Percentiles rank a stretch among this genome's conserved stretches.
Evolutionary conservation across 2,329 filamentous ascomycete genomes (phyloP).

Genomic region (Sporothrix protearum): DNA sequence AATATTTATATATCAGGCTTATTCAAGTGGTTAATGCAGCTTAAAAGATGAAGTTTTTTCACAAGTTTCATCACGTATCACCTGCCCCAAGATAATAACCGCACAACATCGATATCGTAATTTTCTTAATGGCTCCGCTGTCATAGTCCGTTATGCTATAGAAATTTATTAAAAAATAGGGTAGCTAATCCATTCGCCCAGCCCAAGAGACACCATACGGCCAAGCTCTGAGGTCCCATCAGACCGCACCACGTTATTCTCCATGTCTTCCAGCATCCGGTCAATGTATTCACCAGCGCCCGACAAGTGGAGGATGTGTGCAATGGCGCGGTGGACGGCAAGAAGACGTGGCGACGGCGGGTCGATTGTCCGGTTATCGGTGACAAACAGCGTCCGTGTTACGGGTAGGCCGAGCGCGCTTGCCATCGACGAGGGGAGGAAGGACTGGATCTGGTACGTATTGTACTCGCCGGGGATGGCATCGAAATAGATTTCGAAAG

Average conservation of each 20-base stretch:
- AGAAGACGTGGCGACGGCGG: conserved; percentile 20
- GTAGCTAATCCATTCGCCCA: neutral
- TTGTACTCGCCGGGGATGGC: conserved; percentile 29
- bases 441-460: conserved; percentile 33
- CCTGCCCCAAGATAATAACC: no score
- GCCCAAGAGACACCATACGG: neutral
- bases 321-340: conserved; percentile 18
- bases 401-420: conserved; percentile 2
- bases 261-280: conserved; percentile 11
- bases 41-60: no score
- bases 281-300: conserved; percentile 21
- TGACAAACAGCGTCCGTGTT: conserved; percentile 7
- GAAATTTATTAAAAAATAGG: no score
- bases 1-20: no score
- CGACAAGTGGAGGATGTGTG: conserved; percentile 18
- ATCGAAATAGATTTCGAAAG: conserved; percentile 36
- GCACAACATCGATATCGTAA: no score
- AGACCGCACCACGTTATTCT: neutral
- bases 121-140: no score
- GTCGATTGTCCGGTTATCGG: conserved; percentile 9
- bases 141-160: no score
- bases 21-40: no score
- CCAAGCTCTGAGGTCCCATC: conserved; percentile 19
- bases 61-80: no score
- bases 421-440: conserved; percentile 21